These are phyloP conservation scores for Catunica adiposa DNA, from an alignment of 2,329 filamentous ascomycete species.

Conservation along the genomic window DNA sequence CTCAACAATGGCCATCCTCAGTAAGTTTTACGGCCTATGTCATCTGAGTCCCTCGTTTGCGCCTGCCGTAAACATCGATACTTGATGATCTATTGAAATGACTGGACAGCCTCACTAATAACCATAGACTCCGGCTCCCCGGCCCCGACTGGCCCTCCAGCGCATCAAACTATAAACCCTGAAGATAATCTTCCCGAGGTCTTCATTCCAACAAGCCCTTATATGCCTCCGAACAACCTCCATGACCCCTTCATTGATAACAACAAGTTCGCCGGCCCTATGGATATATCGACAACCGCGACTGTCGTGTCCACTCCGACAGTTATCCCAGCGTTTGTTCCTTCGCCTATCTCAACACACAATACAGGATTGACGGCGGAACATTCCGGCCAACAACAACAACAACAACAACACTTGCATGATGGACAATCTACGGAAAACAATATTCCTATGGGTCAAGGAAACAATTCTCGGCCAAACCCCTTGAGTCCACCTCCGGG, in stretches of 20 bases:
- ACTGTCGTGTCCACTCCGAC: not conserved
- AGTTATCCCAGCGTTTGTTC: not conserved
- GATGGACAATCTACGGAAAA: too few species aligned
- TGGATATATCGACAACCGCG: not conserved
- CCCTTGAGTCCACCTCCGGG: not conserved
- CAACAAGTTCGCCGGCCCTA: not conserved
- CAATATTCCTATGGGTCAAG: too few species aligned
- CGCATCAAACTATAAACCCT: not conserved
- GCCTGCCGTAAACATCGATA: too few species aligned
- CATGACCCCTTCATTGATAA: not conserved
- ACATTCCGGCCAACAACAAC: not conserved
- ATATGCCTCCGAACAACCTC: not conserved
- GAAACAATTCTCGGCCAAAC: not conserved
- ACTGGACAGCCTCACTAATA: too few species aligned
- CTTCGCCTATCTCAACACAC: too few species aligned
- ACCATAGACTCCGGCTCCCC: not conserved
- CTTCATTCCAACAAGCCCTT: not conserved
- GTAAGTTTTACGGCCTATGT: too few species aligned
- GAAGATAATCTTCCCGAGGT: constrained; percentile 6
- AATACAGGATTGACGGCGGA: too few species aligned
- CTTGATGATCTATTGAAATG: too few species aligned
- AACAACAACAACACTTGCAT: too few species aligned
- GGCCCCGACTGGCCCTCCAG: not conserved
- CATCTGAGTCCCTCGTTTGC: too few species aligned
- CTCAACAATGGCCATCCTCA: too few species aligned